These are phyloP conservation scores for Calonectria hawksworthii DNA, from an alignment of 2,329 filamentous ascomycete genomes.

Conservation along the genomic window DNA sequence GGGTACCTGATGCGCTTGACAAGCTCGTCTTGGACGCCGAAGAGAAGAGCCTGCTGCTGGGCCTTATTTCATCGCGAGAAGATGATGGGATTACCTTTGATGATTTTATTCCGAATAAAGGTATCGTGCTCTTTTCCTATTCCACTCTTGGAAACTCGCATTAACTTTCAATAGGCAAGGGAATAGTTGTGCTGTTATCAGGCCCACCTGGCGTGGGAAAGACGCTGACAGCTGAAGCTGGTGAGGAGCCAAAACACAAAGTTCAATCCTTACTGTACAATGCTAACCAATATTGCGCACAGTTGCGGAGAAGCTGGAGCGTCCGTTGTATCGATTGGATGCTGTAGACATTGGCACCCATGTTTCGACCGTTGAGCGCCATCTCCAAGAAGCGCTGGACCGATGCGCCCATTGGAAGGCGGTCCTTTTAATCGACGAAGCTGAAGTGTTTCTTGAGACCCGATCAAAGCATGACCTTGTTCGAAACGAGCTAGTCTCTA, in stretches of 20 bases:
- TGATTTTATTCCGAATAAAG: constrained; percentile 23
- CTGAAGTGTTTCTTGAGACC: constrained; percentile 16
- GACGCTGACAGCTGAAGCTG: constrained; percentile 55
- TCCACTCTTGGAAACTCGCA: rapidly evolving
- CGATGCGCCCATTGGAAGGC: constrained; percentile 53
- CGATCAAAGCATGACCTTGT: neutral
- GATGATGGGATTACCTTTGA: neutral
- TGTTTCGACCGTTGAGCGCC: neutral
- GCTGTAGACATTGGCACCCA: constrained; percentile 17
- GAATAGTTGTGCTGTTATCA: constrained; percentile 52
- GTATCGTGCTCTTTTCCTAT: neutral
- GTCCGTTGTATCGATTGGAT: constrained; percentile 26
- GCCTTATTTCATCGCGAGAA: neutral
- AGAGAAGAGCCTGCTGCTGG: constrained; percentile 17
- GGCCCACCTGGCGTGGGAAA: constrained; percentile 54
- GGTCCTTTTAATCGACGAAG: constrained; percentile 55
- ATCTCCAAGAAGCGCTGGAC: constrained; percentile 20
- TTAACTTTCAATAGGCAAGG: constrained; percentile 34
- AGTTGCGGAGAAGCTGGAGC: constrained; percentile 25
- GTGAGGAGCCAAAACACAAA: neutral
- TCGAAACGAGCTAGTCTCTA: neutral
- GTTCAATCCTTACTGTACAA: too few relatives aligned
- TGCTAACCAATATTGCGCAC: neutral
- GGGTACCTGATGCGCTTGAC: constrained; percentile 2
- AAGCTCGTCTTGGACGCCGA: constrained; percentile 21